Evolutionary conservation across 2,329 filamentous ascomycete genomes (phyloP), one percentile per base, ranked within the genome.

Genomic region (Aspergillus neotritici): DNA sequence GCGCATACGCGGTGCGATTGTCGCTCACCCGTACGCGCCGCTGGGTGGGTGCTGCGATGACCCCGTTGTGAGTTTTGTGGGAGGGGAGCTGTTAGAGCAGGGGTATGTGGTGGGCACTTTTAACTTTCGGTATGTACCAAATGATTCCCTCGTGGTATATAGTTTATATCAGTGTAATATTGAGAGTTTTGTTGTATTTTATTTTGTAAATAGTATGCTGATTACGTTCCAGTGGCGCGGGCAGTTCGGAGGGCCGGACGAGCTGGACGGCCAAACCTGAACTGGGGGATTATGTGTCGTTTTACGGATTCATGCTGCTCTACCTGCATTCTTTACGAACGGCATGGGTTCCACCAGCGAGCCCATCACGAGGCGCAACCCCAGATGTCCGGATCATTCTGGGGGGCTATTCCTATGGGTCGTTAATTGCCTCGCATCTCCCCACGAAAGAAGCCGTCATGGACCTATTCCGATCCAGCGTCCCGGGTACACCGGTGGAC

Each of bases 1-100:
- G 65, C 58, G 47, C 36, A 70, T 63, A 46, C 72, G 66, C 47
- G 79, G 74, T 3, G 81, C 82, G 0, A 73, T 95, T 3, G 70
- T 97, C 31, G 90, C 90, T 10, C 93, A 97, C 64, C 91, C 93
- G 0, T 97, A 97, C 61, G 88, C 87, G 29, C 83, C 87, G 0
- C 71, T 97, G 40, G 93, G 93, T 4, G 93, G 91, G 4, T 82
- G 74, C 63, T 93, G 82, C 60, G 87, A 97, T 61, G 90, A 97
- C 61, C 77, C 79, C 0, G 75, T 95, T 0, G 84, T 97, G 1
- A 74, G 79, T n/a, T 71, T 80, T 7, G 68, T 86, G 3, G 80
- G 78, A 1, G 70, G 72, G 2, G 76, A 83, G 45, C 71, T 94
- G 35, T 64, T 94, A n/a, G 70, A 75, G 4, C 68, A 74, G 40